These are phyloP conservation scores for Phytopythium litorale DNA, from an alignment of 352 stramenopile species.

Conservation along the genomic window DNA sequence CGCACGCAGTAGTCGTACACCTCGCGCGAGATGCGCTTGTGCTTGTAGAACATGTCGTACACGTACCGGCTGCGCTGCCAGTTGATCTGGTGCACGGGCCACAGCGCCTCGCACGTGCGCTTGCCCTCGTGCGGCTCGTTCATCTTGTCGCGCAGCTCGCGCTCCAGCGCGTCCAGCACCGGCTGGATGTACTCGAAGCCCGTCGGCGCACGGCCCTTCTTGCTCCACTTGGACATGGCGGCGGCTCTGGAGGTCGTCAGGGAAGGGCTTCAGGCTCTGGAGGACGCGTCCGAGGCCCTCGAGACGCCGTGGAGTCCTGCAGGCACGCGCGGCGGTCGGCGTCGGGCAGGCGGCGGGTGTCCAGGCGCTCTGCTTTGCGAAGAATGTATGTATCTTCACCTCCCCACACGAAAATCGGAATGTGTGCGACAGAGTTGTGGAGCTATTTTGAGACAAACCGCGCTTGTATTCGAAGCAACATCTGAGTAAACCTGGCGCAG, in stretches of 20 bases:
- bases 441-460: too few relatives aligned
- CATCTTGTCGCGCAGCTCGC: slow-evolving; percentile 96
- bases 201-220: slow-evolving; percentile 81
- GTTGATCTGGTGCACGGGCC: slow-evolving; percentile 99
- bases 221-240: slow-evolving; percentile 86
- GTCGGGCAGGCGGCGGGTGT: too few relatives aligned
- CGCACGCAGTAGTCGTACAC: slow-evolving; percentile 98
- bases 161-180: slow-evolving; percentile 95
- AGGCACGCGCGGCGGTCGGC: too few relatives aligned
- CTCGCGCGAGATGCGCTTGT: slow-evolving; percentile 92
- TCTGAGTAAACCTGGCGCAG: too few relatives aligned
- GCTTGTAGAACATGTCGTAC: slow-evolving; percentile 99
- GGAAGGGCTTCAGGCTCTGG: background rate
- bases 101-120: slow-evolving; percentile 97
- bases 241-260: slow-evolving; percentile 1
- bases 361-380: background rate
- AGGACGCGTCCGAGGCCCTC: too few relatives aligned
- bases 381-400: too few relatives aligned
- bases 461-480: too few relatives aligned
- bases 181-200: slow-evolving; percentile 96
- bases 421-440: too few relatives aligned
- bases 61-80: slow-evolving; percentile 98
- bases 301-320: too few relatives aligned
- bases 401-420: too few relatives aligned
- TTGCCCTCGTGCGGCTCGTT: slow-evolving; percentile 97